Percentiles rank a stretch among this genome's conserved stretches.
Evolutionary conservation across 192 early-diverging fungal genomes (phyloP).

Genomic region (Coemansia sp.): DNA sequence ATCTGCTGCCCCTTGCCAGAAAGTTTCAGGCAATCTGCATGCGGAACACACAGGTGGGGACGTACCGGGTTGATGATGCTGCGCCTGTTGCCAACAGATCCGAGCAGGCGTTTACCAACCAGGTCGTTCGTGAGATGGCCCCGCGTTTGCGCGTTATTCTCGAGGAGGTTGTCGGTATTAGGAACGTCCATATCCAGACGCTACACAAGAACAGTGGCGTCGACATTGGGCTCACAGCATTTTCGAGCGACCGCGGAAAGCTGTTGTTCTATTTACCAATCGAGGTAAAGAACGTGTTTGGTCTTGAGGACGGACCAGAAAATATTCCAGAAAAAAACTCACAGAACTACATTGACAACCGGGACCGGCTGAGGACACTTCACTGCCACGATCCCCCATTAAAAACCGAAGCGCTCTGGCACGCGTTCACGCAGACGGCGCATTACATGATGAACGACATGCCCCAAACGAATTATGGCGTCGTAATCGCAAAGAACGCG

Average conservation of each 20-base stretch:
- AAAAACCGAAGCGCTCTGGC: neutral
- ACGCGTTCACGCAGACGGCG: neutral
- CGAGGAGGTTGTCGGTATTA: neutral
- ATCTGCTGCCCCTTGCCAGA: neutral
- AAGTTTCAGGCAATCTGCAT: neutral
- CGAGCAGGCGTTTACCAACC: slow-evolving; percentile 1
- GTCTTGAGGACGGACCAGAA: neutral
- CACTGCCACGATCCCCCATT: neutral
- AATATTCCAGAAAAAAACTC: too few species aligned
- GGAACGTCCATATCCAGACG: neutral
- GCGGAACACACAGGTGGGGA: neutral
- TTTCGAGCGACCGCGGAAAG: neutral
- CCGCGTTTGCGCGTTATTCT: neutral
- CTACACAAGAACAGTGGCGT: slow-evolving; percentile 10
- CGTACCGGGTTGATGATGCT: neutral
- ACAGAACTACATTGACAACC: neutral
- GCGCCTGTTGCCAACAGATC: neutral
- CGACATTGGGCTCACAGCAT: neutral
- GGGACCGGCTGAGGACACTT: neutral
- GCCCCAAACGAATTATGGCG: neutral
- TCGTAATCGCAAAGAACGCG: neutral
- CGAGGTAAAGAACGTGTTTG: neutral
- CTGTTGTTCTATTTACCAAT: neutral
- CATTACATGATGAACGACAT: neutral
- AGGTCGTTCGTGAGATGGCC: neutral